Percentiles rank a stretch among this genome's conserved stretches.
Evolutionary conservation across 1,284 basidiomycete species (phyloP).

Genomic region (Psilocybe mexicana): DNA sequence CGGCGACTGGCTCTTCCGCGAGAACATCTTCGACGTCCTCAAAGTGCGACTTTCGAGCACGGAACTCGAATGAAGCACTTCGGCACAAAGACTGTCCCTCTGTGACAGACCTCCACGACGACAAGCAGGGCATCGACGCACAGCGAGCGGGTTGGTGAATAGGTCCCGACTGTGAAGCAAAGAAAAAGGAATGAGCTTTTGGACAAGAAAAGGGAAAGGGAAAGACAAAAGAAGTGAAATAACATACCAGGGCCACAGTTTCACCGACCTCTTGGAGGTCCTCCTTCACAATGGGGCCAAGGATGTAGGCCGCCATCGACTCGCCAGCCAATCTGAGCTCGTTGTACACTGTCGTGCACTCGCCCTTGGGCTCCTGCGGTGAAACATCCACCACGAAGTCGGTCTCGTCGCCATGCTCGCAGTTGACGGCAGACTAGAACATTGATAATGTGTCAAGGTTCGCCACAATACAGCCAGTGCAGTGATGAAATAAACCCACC

Average conservation of each 20-base stretch:
- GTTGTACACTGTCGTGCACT: neutral
- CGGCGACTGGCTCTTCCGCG: neutral
- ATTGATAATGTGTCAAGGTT: no score
- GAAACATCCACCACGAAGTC: no score
- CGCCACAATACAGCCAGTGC: no score
- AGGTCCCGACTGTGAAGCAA: neutral
- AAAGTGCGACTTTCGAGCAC: neutral
- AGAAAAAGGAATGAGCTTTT: neutral
- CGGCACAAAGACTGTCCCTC: neutral
- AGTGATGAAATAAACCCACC: no score
- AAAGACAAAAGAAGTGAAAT: neutral
- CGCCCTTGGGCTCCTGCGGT: neutral
- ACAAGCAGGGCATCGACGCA: neutral
- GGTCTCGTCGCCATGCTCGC: no score
- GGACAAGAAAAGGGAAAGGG: neutral
- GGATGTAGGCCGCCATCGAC: no score
- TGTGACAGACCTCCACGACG: neutral
- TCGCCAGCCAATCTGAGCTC: neutral
- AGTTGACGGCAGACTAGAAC: no score
- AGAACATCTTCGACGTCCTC: neutral
- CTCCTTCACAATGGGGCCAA: neutral
- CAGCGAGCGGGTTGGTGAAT: neutral
- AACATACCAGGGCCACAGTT: neutral
- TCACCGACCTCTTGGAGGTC: neutral
- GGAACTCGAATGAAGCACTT: neutral